These are phyloP conservation scores for Parascedosporium putredinis DNA, from an alignment of 2,329 filamentous ascomycete genomes.

Conservation along the genomic window DNA sequence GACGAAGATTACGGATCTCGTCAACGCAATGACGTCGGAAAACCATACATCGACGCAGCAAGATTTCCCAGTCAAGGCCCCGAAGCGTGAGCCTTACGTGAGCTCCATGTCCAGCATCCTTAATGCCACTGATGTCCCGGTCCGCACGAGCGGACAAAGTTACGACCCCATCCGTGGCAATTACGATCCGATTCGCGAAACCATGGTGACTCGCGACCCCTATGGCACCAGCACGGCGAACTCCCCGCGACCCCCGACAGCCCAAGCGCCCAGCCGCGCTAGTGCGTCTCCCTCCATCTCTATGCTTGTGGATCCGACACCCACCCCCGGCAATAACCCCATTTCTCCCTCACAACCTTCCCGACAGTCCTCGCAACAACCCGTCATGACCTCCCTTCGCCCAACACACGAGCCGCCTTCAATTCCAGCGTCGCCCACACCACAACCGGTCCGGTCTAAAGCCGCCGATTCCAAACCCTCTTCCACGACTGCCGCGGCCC, in stretches of 20 bases:
- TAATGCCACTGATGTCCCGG: constrained; percentile 34
- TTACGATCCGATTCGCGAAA: constrained; percentile 54
- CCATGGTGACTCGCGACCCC: constrained; percentile 43
- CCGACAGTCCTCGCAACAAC: constrained; percentile 8
- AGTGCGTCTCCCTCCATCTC: constrained; percentile 87
- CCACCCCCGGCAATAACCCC: constrained; percentile 13
- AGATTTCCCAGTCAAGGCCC: constrained; percentile 31
- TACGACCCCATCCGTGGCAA: constrained; percentile 86
- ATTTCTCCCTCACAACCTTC: constrained; percentile 24
- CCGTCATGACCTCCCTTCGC: not conserved
- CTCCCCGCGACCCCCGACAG: constrained; percentile 36
- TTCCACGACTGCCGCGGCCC: constrained; percentile 22
- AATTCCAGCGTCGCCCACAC: constrained; percentile 31
- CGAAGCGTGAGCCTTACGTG: constrained; percentile 38
- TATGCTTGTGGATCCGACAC: constrained; percentile 67
- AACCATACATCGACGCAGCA: constrained; percentile 14
- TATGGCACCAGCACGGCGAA: constrained; percentile 33
- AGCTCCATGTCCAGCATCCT: constrained; percentile 46
- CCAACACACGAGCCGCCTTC: constrained; percentile 22
- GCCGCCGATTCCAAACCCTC: constrained; percentile 9
- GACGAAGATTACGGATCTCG: constrained; percentile 30
- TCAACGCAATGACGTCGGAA: constrained; percentile 11
- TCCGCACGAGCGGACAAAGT: constrained; percentile 64
- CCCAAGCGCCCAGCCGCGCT: constrained; percentile 45
- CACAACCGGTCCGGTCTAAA: constrained; percentile 21